Evolutionary conservation across 306 rosid genomes (phyloP).

Genomic region (Cucurbita pepo): DNA sequence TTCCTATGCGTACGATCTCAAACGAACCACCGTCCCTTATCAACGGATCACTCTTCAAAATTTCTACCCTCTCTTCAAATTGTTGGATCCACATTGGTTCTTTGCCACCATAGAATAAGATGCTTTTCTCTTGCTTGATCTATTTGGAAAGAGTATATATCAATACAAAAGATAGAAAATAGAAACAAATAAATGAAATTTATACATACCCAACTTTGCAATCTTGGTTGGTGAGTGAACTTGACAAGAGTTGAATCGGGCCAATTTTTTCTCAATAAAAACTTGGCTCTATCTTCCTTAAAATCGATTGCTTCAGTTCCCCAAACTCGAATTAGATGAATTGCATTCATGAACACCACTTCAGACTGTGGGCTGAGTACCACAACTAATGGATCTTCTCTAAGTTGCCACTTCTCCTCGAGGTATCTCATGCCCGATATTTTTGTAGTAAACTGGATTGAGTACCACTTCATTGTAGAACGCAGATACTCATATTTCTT

Average conservation of each 20-base stretch:
- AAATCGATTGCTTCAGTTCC: conserved; percentile 33
- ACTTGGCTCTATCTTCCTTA: not conserved
- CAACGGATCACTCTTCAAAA: not conserved
- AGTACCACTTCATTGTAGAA: conserved; percentile 39
- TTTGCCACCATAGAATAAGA: conserved; percentile 38
- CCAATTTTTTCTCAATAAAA: not conserved
- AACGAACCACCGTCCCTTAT: not conserved
- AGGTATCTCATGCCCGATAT: conserved; percentile 26
- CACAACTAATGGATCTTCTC: conserved; percentile 24
- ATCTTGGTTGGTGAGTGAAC: conserved; percentile 5
- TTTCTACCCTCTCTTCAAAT: conserved; percentile 3
- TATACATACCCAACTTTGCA: conserved; percentile 12
- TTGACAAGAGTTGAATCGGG: not conserved
- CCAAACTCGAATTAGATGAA: conserved; percentile 35
- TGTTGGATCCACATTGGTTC: not conserved
- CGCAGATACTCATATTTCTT: conserved; percentile 37
- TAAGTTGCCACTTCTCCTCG: conserved; percentile 40
- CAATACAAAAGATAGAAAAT: not conserved
- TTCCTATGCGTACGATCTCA: conserved; percentile 17
- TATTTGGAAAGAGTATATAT: not conserved
- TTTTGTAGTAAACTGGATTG: conserved; percentile 12
- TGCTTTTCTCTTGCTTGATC: conserved; percentile 32
- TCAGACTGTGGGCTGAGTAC: conserved; percentile 23
- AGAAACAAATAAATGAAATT: not conserved
- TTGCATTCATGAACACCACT: conserved; percentile 25